A percentile compares a stretch with the other conserved stretches of the same genome.
These are phyloP conservation scores for Castanospermum australe DNA, from an alignment of 306 rosid genomes.

Conservation along the genomic window DNA sequence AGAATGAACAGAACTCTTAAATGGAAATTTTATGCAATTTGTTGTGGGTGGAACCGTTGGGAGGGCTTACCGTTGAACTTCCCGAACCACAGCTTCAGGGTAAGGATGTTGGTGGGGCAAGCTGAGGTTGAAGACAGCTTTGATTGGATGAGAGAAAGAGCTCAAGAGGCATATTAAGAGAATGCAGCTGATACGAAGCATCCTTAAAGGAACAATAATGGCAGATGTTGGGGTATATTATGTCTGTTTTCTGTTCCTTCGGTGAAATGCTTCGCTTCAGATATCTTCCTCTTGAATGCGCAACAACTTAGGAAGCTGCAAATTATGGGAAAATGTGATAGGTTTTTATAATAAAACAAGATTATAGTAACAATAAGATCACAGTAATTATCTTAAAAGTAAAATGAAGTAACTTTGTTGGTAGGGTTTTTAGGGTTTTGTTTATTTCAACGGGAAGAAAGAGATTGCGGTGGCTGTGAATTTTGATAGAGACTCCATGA, in stretches of 20 bases:
- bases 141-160: slow-evolving; percentile 39
- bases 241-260: slow-evolving; percentile 5
- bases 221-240: slow-evolving; percentile 6
- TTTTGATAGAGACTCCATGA: not conserved
- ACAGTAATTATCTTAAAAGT: slow-evolving; percentile 5
- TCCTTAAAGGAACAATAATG: slow-evolving; percentile 42
- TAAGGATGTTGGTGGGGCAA: slow-evolving; percentile 80
- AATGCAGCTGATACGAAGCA: slow-evolving; percentile 66
- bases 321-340: slow-evolving; percentile 40
- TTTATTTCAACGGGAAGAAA: slow-evolving; percentile 12
- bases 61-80: slow-evolving; percentile 66
- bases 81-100: slow-evolving; percentile 76
- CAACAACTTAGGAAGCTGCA: slow-evolving; percentile 25
- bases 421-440: slow-evolving; percentile 37
- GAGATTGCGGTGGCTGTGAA: not conserved
- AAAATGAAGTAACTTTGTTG: slow-evolving; percentile 11
- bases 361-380: not conserved
- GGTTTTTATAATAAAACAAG: slow-evolving; percentile 42
- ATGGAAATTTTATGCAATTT: too few species aligned
- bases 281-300: slow-evolving; percentile 40
- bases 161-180: slow-evolving; percentile 59
- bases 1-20: too few species aligned
- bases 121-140: slow-evolving; percentile 62
- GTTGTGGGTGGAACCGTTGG: not conserved
- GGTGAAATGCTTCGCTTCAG: slow-evolving; percentile 25